Evolutionary conservation across 176 grass and related monocot species (phyloP).

Genomic region (Juncus inflexus): DNA sequence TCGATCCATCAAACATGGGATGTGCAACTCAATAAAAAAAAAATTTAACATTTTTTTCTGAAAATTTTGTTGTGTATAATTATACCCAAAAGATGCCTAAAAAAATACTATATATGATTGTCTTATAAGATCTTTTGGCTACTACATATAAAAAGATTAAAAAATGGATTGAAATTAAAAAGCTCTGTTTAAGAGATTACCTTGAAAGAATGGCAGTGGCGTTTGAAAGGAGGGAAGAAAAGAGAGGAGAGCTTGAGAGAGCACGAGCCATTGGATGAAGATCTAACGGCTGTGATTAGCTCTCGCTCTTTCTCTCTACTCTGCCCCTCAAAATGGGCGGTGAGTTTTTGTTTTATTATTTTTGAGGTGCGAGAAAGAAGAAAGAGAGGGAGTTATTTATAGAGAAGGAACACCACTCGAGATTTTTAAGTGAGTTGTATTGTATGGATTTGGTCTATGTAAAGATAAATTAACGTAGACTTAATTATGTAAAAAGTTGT

Average conservation of each 20-base stretch:
- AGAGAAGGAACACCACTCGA: not conserved
- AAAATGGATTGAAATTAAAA: not conserved
- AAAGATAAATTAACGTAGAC: not conserved
- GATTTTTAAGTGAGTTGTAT: not conserved
- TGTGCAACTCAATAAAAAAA: too few relatives aligned
- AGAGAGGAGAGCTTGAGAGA: not conserved
- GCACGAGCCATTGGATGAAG: slow-evolving; percentile 1
- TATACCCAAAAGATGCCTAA: not conserved
- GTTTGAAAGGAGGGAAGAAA: not conserved
- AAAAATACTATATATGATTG: not conserved
- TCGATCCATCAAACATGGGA: too few relatives aligned
- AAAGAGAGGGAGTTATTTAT: not conserved
- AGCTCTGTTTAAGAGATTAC: not conserved
- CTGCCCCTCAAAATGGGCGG: not conserved
- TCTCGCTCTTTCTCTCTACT: not conserved
- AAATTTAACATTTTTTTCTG: too few relatives aligned
- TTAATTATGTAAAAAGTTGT: not conserved
- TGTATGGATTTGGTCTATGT: not conserved
- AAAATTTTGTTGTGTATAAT: not conserved
- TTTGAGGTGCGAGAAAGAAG: not conserved
- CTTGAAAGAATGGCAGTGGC: not conserved
- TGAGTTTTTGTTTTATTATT: not conserved
- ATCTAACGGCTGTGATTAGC: not conserved
- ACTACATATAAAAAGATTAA: too few relatives aligned
- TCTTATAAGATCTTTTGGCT: not conserved